Percentiles rank a stretch among this genome's conserved stretches.
Conservation (phyloP, 2,329 filamentous ascomycete species). For the Penicillium brasilianum region DNA sequence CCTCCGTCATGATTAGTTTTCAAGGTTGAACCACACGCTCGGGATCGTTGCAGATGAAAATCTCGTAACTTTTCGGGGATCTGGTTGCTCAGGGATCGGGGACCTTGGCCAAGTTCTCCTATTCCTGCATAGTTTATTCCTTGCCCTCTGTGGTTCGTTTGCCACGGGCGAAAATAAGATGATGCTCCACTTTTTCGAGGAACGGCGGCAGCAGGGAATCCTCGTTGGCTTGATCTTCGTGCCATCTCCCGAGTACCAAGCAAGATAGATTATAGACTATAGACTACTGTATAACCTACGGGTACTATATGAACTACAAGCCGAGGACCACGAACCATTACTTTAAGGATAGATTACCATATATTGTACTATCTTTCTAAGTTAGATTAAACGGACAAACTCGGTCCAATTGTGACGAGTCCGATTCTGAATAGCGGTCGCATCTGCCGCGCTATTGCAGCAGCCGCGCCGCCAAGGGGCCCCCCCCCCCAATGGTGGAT, state of each 20-base stretch:
- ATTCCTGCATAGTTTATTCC: background rate
- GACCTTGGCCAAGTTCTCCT: slow-evolving; percentile 1
- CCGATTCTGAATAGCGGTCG: slow-evolving; percentile 21
- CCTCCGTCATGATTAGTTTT: background rate
- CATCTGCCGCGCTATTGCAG: slow-evolving; percentile 33
- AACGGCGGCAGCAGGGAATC: slow-evolving; percentile 1
- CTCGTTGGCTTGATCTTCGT: background rate
- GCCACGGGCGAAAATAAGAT: slow-evolving; percentile 2
- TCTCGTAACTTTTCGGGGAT: slow-evolving; percentile 6
- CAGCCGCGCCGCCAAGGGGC: slow-evolving; percentile 35
- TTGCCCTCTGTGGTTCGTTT: background rate
- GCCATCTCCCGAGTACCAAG: background rate
- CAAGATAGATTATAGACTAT: background rate
- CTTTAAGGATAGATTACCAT: background rate
- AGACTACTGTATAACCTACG: background rate
- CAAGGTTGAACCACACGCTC: background rate
- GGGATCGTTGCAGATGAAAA: background rate
- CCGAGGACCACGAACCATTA: background rate
- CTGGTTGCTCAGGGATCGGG: slow-evolving; percentile 4
- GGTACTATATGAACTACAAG: background rate
- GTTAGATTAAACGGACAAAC: background rate
- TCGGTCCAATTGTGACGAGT: slow-evolving; percentile 31
- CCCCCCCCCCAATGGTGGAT: slow-evolving; percentile 26
- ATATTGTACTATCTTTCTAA: background rate
- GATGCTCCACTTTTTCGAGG: slow-evolving; percentile 5